Evolutionary conservation across 441 rosid genomes (phyloP), one percentile per base, ranked within the genome.

Genomic region (Arabidopsis hybrid): DNA sequence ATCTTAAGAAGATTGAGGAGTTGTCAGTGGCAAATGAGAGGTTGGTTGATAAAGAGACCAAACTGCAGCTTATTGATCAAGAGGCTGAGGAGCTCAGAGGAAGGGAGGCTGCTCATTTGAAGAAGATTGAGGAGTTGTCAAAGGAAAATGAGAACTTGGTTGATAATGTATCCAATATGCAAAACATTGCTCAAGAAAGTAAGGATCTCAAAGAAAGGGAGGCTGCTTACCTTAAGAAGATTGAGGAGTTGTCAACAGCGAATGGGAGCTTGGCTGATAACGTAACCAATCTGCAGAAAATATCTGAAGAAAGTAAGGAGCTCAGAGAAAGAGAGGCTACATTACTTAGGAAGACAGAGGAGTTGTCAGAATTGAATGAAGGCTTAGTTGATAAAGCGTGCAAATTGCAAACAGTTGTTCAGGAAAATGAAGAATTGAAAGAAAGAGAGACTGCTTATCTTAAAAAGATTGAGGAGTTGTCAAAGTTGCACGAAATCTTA

Each of bases 161-260:
- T 76, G 93, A 83, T 80, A 90, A 87, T 79, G 97, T 84, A 79
- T 83, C 80, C 32, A 87, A 85, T 79, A 50, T 94, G 80, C 92
- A 90, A 85, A 71, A 77, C 51, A 52, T 86, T 16, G 9, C 81
- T 79, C 86, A 79, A 75, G 95, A 89, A 81, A 87, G 83, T 12
- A 87, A 85, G 80, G 90, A 87, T 50, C 82, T 90, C 65, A 85
- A 39, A 81, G 80, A 75, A 36, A 85, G 79, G 78, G 93, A 91
- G 72, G 82, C 78, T 51, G 69, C 67, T 60, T 80, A 91, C 34
- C 79, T 81, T 35, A 80, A 81, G 78, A 88, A 88, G 82, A 78
- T 90, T 4, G 95, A 89, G 60, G 96, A 90, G 59, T 80, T 91
- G 67, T 83, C 97, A 26, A 81, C n/a, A 12, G 64, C 38, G 21